Conservation (phyloP, 352 stramenopile genomes). For the Phytophthora fragariae region DNA sequence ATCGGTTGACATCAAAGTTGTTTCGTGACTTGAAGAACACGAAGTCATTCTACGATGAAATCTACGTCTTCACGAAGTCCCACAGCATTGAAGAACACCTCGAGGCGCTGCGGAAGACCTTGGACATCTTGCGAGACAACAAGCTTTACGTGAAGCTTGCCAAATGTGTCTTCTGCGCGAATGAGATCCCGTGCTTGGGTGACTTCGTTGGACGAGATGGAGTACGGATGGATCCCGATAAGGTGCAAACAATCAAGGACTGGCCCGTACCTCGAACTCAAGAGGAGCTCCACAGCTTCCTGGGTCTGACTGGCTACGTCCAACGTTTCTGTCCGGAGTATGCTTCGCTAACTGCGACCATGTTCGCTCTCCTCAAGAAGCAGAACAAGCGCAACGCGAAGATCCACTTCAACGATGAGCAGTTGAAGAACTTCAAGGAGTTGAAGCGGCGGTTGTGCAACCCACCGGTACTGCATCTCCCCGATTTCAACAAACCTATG, state of each 20-base stretch:
- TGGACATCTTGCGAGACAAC: neutral
- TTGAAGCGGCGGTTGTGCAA: slow-evolving; percentile 5
- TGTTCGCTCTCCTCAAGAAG: neutral
- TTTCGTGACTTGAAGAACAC: slow-evolving; percentile 5
- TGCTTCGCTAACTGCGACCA: too few relatives aligned
- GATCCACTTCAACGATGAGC: too few relatives aligned
- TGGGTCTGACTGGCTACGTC: slow-evolving; percentile 4
- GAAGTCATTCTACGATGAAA: slow-evolving; percentile 18
- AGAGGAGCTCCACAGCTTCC: slow-evolving; percentile 10
- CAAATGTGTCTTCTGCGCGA: too few relatives aligned
- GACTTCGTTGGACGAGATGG: neutral
- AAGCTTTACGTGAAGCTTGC: too few relatives aligned
- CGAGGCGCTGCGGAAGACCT: neutral
- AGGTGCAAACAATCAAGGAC: slow-evolving; percentile 4
- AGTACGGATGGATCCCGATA: slow-evolving; percentile 7
- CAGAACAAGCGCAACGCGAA: neutral
- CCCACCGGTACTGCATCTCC: neutral
- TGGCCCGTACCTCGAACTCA: neutral
- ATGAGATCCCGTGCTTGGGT: too few relatives aligned
- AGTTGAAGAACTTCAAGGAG: neutral
- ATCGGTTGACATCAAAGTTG: slow-evolving; percentile 11
- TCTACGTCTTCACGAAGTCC: slow-evolving; percentile 17
- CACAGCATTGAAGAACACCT: slow-evolving; percentile 8
- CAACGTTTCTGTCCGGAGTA: too few relatives aligned
- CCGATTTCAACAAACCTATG: slow-evolving; percentile 3